A percentile compares a stretch with the other conserved stretches of the same genome.
Conservation (phyloP, 129 eudicot genomes). For the Solidago caesia region DNA sequence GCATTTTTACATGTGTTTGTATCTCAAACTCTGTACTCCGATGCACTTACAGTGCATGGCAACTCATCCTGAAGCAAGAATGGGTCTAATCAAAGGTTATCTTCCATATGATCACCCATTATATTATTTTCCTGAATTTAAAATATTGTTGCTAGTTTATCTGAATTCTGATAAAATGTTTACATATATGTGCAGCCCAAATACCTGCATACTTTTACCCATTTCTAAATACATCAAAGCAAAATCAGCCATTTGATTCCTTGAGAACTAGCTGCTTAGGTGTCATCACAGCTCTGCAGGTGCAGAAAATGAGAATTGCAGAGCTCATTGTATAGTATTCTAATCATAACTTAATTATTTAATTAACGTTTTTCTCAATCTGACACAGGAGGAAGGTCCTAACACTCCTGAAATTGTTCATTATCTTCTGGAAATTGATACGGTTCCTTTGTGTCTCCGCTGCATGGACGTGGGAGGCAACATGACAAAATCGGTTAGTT, state of each 20-base stretch:
- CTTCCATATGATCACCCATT: background rate
- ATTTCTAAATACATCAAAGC: constrained; percentile 8
- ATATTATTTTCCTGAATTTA: background rate
- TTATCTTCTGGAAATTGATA: constrained; percentile 23
- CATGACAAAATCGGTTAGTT: constrained; percentile 31
- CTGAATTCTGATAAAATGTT: background rate
- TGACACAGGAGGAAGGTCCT: constrained; percentile 18
- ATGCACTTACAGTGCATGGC: constrained; percentile 28
- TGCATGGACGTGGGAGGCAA: constrained; percentile 33
- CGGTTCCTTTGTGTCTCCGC: constrained; percentile 32
- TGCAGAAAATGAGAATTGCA: no score
- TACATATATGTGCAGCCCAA: constrained; percentile 28
- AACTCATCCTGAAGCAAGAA: constrained; percentile 15
- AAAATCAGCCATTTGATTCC: background rate
- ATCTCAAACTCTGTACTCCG: background rate
- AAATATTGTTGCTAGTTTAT: background rate
- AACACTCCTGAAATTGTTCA: constrained; percentile 13
- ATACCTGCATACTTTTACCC: constrained; percentile 34
- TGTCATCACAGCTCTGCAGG: no score
- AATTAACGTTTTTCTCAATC: background rate
- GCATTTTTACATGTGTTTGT: background rate
- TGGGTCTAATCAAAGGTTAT: constrained; percentile 21
- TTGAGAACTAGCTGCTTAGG: no score
- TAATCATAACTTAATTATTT: background rate
- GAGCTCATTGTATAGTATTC: background rate